phyloP scores from a whole-genome alignment of 2,329 filamentous ascomycete species.

The Xylaria sp. region DNA sequence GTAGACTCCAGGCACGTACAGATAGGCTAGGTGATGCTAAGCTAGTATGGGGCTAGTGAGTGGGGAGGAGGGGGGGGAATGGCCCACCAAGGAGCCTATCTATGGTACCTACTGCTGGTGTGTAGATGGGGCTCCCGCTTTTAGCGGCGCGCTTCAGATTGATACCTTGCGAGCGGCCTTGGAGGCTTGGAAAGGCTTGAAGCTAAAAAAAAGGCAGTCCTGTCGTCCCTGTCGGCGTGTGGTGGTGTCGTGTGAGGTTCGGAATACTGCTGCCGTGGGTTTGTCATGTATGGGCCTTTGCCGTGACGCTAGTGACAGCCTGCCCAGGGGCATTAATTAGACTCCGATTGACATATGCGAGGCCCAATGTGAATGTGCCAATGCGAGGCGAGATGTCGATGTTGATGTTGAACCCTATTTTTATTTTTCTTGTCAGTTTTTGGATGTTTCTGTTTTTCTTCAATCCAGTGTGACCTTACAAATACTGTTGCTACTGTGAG shows the following conservation, averaged over 20 bases:
- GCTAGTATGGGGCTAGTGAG: slow-evolving; percentile 5
- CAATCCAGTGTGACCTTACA: slow-evolving; percentile 4
- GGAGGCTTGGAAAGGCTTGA: not conserved
- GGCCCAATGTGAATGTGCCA: not conserved
- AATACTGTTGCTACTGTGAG: not conserved
- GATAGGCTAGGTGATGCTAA: not conserved
- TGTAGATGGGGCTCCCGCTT: slow-evolving; percentile 38
- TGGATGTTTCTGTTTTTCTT: not conserved
- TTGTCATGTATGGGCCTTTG: slow-evolving; percentile 4
- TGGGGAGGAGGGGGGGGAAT: slow-evolving; percentile 8
- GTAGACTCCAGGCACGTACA: not conserved
- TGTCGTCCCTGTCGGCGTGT: slow-evolving; percentile 4
- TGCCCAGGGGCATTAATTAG: slow-evolving; percentile 3
- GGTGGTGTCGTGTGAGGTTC: slow-evolving; percentile 16
- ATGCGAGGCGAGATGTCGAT: not conserved
- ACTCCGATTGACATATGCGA: slow-evolving; percentile 7
- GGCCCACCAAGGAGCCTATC: slow-evolving; percentile 30
- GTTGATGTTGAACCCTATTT: not conserved
- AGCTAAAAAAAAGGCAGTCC: slow-evolving; percentile 31
- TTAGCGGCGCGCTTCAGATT: slow-evolving; percentile 38
- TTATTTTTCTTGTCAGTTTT: not conserved
- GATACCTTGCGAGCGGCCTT: slow-evolving; percentile 6
- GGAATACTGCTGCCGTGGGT: slow-evolving; percentile 34
- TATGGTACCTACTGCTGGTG: slow-evolving; percentile 16
- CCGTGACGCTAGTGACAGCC: not conserved